A percentile compares a stretch with the other conserved stretches of the same genome.
Conservation (phyloP, 306 rosid genomes). For the Arachis hypogaea region DNA sequence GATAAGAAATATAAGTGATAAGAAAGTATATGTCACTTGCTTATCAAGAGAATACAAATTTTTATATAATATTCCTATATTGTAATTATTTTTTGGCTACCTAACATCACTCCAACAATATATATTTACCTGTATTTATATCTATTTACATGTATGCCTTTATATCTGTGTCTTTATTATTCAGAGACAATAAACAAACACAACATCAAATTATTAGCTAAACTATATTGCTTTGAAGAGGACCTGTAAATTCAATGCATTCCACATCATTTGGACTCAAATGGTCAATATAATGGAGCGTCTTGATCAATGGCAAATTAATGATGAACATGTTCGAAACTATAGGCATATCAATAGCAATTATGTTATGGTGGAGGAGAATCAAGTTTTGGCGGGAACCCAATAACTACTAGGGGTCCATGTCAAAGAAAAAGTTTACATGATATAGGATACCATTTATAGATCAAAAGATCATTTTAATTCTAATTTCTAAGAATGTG, state of each 20-base stretch:
- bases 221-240: not conserved
- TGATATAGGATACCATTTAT: not conserved
- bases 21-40: too few species aligned
- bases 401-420: constrained; percentile 16
- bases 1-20: too few species aligned
- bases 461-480: not conserved
- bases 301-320: not conserved
- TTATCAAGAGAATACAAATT: too few species aligned
- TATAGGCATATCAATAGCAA: not conserved
- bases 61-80: too few species aligned
- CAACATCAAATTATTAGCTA: not conserved
- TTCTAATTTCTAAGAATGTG: not conserved
- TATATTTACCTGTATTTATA: too few species aligned
- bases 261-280: not conserved
- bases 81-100: too few species aligned
- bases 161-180: too few species aligned
- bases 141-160: too few species aligned
- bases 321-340: not conserved
- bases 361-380: not conserved
- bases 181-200: too few species aligned
- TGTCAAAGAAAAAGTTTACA: not conserved
- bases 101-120: too few species aligned
- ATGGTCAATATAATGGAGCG: not conserved
- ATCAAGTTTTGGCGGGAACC: not conserved
- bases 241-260: not conserved